Evolutionary conservation across 139 green algal genomes (phyloP).

Genomic region (Axilococcus clingmanii): DNA sequence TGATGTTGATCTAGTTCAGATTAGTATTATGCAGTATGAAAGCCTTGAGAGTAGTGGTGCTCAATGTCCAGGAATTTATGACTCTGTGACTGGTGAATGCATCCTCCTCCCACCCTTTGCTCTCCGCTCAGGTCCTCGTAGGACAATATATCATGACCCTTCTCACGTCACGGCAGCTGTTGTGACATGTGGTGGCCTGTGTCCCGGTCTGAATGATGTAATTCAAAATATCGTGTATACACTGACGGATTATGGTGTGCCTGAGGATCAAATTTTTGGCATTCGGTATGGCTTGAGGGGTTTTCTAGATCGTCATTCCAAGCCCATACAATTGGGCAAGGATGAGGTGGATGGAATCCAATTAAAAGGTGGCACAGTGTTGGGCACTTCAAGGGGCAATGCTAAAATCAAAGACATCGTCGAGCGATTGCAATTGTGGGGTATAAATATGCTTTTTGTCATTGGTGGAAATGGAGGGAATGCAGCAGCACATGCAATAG

Average conservation of each 20-base stretch:
- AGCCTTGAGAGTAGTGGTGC: constrained; percentile 48
- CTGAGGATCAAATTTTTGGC: constrained; percentile 78
- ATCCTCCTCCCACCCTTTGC: constrained; percentile 60
- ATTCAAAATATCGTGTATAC: constrained; percentile 81
- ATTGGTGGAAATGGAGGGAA: constrained; percentile 79
- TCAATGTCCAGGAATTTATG: background rate
- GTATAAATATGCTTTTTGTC: constrained; percentile 87
- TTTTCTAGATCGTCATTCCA: constrained; percentile 77
- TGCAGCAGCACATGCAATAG: constrained; percentile 72
- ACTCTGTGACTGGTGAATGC: constrained; percentile 18
- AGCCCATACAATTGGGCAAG: constrained; percentile 72
- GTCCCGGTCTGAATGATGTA: constrained; percentile 93
- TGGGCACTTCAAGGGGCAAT: constrained; percentile 88
- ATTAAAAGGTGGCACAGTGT: constrained; percentile 81
- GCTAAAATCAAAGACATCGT: constrained; percentile 89
- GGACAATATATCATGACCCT: constrained; percentile 68
- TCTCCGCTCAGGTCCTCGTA: constrained; percentile 65
- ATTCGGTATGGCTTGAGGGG: constrained; percentile 85
- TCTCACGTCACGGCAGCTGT: constrained; percentile 77
- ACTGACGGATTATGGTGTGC: constrained; percentile 56
- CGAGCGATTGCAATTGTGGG: constrained; percentile 75
- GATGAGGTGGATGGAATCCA: constrained; percentile 85
- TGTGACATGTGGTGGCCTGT: constrained; percentile 91
- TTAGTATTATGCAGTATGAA: constrained; percentile 72
- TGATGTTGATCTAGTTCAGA: constrained; percentile 55